These are phyloP conservation scores for Fusarium kyushuense DNA, from an alignment of 2,329 filamentous ascomycete species.

Conservation along the genomic window DNA sequence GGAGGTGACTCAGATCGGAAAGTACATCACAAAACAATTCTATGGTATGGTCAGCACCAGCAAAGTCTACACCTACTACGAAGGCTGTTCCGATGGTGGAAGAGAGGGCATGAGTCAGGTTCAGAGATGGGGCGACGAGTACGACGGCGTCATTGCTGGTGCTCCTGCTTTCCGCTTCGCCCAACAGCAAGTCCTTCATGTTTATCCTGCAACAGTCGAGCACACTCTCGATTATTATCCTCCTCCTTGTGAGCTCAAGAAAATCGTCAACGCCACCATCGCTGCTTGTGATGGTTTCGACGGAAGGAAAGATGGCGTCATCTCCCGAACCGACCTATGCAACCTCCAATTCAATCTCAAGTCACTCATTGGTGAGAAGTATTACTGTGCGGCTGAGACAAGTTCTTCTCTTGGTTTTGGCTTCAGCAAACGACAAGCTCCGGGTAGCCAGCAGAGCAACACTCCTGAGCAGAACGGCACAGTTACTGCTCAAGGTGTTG, in stretches of 20 bases:
- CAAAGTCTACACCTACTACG: conserved; percentile 64
- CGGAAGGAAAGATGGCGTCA: conserved; percentile 7
- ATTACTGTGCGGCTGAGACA: conserved; percentile 10
- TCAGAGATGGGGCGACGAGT: conserved; percentile 35
- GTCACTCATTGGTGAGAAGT: neutral
- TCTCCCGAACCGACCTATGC: conserved; percentile 15
- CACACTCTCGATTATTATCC: conserved; percentile 2
- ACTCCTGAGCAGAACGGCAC: conserved; percentile 4
- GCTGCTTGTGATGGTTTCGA: conserved; percentile 15
- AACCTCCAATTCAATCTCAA: conserved; percentile 13
- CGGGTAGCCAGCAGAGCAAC: neutral
- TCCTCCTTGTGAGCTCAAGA: conserved; percentile 6
- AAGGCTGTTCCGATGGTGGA: conserved; percentile 61
- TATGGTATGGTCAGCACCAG: neutral
- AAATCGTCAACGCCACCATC: conserved; percentile 29
- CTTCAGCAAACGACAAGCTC: conserved; percentile 9
- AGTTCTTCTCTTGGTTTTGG: conserved; percentile 14
- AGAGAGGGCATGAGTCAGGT: conserved; percentile 56
- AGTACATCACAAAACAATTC: conserved; percentile 36
- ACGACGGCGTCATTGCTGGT: conserved; percentile 35
- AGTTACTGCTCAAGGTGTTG: neutral
- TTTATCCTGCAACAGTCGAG: conserved; percentile 5
- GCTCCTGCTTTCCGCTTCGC: conserved; percentile 43
- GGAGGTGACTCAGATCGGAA: conserved; percentile 61
- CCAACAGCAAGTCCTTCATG: conserved; percentile 7